Base-by-base conservation (phyloP, 805 yeast species). In the Ogataea nonfermentans region DNA sequence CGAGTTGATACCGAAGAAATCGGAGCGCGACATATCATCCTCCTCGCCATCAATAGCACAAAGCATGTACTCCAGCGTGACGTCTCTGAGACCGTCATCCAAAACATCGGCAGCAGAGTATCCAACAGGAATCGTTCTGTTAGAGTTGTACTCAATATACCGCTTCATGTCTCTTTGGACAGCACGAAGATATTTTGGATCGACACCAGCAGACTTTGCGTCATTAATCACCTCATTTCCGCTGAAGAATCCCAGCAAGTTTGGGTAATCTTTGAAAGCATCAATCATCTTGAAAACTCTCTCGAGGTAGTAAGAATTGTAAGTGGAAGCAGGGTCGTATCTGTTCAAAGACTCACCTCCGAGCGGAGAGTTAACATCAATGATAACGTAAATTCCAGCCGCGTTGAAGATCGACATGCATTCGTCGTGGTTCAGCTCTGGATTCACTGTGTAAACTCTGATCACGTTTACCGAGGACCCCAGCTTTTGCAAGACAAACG, bases 151-250 rank as follows among this genome's bases (percentile, higher is more conserved):
- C 20, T 74, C 66, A 47, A 90, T 82, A 67, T 85, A 90, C 51
- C 76, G 78, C 66, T 87, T 90, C 79, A 88, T 79, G 61, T 90
- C 98, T 61, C 98, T 84, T 61, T 87, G 91, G 24, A 88, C 82
- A 9, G 96, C 96, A 63, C 95, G 82, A 44, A 89, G 77, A 57
- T 84, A 87, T 37, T 78, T 75, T 27, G 97, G 96, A 41, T 81
- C 79, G 16, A 70, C 66, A 19, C 56, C 52, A 0, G 90, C 77
- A 29, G 91, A 74, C 5, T 65, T 40, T 24, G 68, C 84, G 62
- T 85, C 95, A 59, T 90, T 89, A 61, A 91, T 82, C 39, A 90
- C 82, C 68, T 90, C 97, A 59, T 91, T 90, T 48, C 95, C 98
- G 19, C 95, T 78, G 57, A 91, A 79, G 67, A 87, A 87, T 6